A percentile compares a stretch with the other conserved stretches of the same genome.
phyloP scores from a whole-genome alignment of 176 grass and related monocot species.

The Hsuehochloa calcarea region DNA sequence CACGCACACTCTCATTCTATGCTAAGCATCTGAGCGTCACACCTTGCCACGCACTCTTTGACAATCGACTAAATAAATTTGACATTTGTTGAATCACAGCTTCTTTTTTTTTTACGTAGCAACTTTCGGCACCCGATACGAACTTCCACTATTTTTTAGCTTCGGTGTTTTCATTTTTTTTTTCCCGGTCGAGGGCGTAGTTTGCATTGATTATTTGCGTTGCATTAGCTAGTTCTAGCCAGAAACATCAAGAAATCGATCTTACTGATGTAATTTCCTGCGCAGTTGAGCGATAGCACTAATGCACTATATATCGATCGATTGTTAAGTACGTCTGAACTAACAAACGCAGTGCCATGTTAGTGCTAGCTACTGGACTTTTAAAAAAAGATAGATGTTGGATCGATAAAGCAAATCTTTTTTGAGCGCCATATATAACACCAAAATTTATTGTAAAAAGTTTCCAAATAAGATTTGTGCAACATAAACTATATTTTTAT shows the following conservation, averaged over 20 bases:
- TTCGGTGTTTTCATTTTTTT: background rate
- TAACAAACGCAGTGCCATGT: background rate
- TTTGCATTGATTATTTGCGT: background rate
- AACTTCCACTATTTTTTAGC: background rate
- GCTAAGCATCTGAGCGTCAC: background rate
- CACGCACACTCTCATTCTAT: background rate
- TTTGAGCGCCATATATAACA: background rate
- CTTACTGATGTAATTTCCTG: background rate
- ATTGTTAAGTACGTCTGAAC: background rate
- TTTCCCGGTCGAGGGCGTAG: background rate
- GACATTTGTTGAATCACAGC: background rate
- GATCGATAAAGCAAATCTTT: background rate
- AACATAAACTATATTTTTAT: background rate
- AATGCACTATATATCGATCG: background rate
- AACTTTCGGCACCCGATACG: background rate
- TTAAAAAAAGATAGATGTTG: background rate
- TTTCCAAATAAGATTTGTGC: background rate
- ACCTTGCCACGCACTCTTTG: background rate
- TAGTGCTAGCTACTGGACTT: background rate
- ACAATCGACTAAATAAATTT: background rate
- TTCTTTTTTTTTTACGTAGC: background rate
- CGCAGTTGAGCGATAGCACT: background rate
- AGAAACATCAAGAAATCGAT: background rate
- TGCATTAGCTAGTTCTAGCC: background rate
- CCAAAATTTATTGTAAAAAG: background rate